Percentiles rank a stretch among this genome's conserved stretches.
Conservation (phyloP, 257 asterid genomes). For the Salvia splendens region DNA sequence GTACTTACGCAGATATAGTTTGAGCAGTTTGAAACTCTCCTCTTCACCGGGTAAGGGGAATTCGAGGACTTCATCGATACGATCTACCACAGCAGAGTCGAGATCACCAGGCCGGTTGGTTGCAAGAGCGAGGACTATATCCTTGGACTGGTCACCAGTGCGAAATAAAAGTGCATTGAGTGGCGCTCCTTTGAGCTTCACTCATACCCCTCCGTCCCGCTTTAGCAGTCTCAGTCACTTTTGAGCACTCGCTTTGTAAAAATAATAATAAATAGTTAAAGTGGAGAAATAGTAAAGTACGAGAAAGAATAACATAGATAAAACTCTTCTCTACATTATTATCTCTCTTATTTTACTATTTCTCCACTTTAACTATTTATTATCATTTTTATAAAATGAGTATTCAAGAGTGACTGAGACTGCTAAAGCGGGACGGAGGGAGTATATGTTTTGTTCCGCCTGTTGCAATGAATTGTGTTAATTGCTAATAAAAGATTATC, state of each 20-base stretch:
- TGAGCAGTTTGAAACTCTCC: conserved; percentile 75
- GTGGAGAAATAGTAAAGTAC: no score
- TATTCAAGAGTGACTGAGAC: no score
- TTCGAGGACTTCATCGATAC: conserved; percentile 87
- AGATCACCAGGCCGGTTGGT: conserved; percentile 93
- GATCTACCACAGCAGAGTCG: conserved; percentile 91
- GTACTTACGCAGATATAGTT: conserved; percentile 75
- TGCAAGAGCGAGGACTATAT: conserved; percentile 88
- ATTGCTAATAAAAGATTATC: not conserved
- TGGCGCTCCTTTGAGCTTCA: conserved; percentile 96
- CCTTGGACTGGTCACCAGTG: conserved; percentile 95
- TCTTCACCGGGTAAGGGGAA: conserved; percentile 88
- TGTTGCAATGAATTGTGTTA: conserved; percentile 29
- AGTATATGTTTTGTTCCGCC: conserved; percentile 89
- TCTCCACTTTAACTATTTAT: no score
- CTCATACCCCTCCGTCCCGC: no score
- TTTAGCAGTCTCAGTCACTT: no score
- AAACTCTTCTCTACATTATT: no score
- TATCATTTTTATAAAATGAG: no score
- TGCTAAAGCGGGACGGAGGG: no score
- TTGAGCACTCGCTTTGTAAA: no score
- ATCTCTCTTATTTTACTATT: no score
- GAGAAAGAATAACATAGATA: no score
- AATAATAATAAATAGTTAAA: no score
- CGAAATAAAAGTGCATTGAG: conserved; percentile 85